Conservation (phyloP, 2,329 filamentous ascomycete species). For the Colletotrichum sp. region DNA sequence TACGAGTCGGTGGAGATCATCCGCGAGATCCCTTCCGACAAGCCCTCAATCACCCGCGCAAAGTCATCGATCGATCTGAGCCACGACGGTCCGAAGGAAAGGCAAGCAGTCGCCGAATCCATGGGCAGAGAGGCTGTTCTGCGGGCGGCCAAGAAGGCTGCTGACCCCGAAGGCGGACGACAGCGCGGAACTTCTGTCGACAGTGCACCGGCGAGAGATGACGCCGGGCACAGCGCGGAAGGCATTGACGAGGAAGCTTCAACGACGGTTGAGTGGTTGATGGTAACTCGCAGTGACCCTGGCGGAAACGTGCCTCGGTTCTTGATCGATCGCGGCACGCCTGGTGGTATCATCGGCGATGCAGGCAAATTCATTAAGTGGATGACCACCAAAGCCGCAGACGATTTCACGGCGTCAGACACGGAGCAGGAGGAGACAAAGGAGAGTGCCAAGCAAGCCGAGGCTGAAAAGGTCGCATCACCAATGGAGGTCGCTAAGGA, state of each 20-base stretch:
- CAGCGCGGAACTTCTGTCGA: constrained; percentile 20
- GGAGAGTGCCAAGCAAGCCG: constrained; percentile 30
- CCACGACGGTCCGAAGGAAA: constrained; percentile 32
- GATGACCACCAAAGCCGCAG: constrained; percentile 51
- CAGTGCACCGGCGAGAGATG: constrained; percentile 23
- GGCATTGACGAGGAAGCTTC: constrained; percentile 32
- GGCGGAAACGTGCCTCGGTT: constrained; percentile 88
- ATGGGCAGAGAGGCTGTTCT: constrained; percentile 46
- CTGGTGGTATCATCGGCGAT: constrained; percentile 78
- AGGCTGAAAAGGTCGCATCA: constrained; percentile 30
- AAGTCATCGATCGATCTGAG: constrained; percentile 49
- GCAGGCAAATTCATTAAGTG: constrained; percentile 84
- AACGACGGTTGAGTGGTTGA: constrained; percentile 81
- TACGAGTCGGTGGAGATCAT: constrained; percentile 95
- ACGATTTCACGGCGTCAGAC: constrained; percentile 34
- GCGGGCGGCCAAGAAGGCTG: constrained; percentile 29
- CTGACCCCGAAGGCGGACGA: constrained; percentile 38
- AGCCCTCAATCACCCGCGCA: constrained; percentile 43
- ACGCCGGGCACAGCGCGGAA: constrained; percentile 28
- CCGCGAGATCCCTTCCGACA: constrained; percentile 73
- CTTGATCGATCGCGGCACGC: constrained; percentile 89
- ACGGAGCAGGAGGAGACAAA: constrained; percentile 16
- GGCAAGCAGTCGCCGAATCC: constrained; percentile 27
- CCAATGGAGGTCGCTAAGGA: constrained; percentile 27
- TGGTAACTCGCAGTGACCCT: constrained; percentile 89